Evolutionary conservation across 2,329 filamentous ascomycete species (phyloP), one percentile per base, ranked within the genome.

Genomic region (Fusarium sp.): DNA sequence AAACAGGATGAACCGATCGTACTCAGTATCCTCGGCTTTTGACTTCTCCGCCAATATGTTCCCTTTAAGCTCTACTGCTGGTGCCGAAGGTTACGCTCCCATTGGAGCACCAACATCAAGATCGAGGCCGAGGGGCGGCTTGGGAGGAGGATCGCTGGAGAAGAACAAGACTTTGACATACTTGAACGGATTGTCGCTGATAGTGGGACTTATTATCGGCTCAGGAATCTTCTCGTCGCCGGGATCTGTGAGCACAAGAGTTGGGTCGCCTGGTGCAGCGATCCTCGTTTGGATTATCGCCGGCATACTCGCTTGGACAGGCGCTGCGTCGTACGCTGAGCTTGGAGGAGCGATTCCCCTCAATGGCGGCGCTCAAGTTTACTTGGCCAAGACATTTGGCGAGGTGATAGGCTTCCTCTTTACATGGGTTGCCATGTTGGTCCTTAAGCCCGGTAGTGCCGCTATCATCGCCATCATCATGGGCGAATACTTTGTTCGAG

Each of bases 381-480:
- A 99, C 80, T 86, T 99, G 46, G 92, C 94, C 73, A 98, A 98
- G 83, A 99, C 97, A 66, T 97, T 98, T 81, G 95, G 95, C 60
- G 96, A 99, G 83, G 86, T 97, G 78, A 90, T 91, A 3, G 96
- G 96, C 0, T 99, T 99, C 79, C 85, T 98, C 38, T 99, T 98
- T 82, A 97, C 95, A 4, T 99, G 96, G 96, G 94, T 94, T 57
- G 95, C 96, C 2, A 94, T 98, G 21, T 88, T 96, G 67, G 96
- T 99, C 18, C 85, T 99, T 69, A 98, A 98, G 83, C 96, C 96
- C 1, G 96, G 96, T 5, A 93, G 93, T 42, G 92, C 94, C 15
- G 96, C 96, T 69, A 99, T 99, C 79, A 94, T 99, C 73, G 89
- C 95, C 73, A 98, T 99, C 75, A 98, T 99, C 78, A 98, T 98